These are phyloP conservation scores for Pilasporangium apinafurcum DNA, from an alignment of 352 stramenopile genomes.

Conservation along the genomic window DNA sequence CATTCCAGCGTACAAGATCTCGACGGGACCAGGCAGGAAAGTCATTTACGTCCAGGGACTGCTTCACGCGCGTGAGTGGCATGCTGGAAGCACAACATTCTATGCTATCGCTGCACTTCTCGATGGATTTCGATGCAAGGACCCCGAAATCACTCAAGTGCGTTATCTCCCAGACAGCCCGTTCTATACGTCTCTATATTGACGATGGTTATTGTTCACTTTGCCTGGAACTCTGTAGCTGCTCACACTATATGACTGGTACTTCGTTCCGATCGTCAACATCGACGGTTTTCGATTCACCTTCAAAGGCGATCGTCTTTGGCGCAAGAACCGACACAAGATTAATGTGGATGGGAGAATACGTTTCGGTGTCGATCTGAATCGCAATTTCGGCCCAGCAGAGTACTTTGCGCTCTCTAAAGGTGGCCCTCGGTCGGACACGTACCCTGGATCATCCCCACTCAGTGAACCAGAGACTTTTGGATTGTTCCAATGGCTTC, in stretches of 20 bases:
- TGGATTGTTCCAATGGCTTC: conserved; percentile 11
- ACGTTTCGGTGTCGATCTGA: conserved; percentile 18
- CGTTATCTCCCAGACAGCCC: too few relatives aligned
- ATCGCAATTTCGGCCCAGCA: conserved; percentile 19
- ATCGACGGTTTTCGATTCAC: conserved; percentile 24
- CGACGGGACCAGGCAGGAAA: conserved; percentile 2
- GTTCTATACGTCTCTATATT: too few relatives aligned
- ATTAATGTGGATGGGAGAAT: conserved; percentile 1
- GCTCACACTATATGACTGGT: conserved; percentile 13
- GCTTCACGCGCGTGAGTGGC: conserved; percentile 9
- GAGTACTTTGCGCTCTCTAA: conserved; percentile 5
- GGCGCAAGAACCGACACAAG: conserved; percentile 22
- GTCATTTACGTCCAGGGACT: conserved; percentile 12
- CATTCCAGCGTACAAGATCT: conserved; percentile 20
- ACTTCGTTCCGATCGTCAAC: conserved; percentile 27
- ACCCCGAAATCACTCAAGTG: conserved; percentile 5
- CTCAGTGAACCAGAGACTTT: conserved; percentile 20
- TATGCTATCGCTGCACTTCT: conserved; percentile 7
- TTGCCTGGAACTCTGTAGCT: conserved; percentile 4
- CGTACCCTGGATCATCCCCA: conserved; percentile 7
- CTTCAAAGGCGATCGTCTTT: conserved; percentile 13
- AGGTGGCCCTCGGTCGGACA: conserved; percentile 8
- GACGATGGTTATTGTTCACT: background rate
- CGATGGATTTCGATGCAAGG: conserved; percentile 8
- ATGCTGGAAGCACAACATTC: conserved; percentile 6